Evolutionary conservation across 2,329 filamentous ascomycete genomes (phyloP).

Genomic region (Xylogone sp.): DNA sequence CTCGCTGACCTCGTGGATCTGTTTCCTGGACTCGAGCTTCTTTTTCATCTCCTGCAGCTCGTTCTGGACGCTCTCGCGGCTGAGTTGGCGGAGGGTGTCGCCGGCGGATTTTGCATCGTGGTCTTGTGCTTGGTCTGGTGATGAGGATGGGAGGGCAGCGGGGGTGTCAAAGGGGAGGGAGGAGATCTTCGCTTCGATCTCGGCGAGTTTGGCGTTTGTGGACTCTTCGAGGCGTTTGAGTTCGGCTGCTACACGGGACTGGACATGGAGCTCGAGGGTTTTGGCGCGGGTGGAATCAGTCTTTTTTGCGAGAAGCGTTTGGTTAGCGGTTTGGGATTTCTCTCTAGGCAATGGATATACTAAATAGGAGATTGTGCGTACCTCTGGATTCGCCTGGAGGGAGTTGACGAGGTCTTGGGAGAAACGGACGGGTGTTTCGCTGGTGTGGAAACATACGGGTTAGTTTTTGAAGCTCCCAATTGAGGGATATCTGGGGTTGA

Average conservation of each 20-base stretch:
- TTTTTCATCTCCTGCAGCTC: constrained; percentile 55
- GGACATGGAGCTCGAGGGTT: constrained; percentile 80
- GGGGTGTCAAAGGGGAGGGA: constrained; percentile 14
- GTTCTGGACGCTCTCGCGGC: constrained; percentile 49
- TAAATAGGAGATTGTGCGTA: constrained; percentile 40
- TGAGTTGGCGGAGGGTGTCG: constrained; percentile 27
- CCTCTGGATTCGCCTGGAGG: constrained; percentile 81
- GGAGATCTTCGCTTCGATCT: constrained; percentile 63
- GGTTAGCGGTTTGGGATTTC: too few species aligned
- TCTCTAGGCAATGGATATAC: too few species aligned
- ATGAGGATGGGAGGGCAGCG: not conserved
- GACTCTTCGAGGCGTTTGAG: constrained; percentile 73
- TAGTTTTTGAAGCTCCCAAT: constrained; percentile 5
- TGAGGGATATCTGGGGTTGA: not conserved
- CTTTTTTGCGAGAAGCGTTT: constrained; percentile 43
- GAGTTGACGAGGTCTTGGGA: constrained; percentile 80
- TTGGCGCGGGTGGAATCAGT: constrained; percentile 84
- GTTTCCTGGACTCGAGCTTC: constrained; percentile 59
- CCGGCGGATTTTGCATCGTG: constrained; percentile 20
- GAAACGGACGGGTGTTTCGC: constrained; percentile 62
- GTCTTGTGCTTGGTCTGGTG: constrained; percentile 2
- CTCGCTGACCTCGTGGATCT: constrained; percentile 67
- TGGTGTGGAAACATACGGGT: constrained; percentile 24
- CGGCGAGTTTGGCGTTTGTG: constrained; percentile 64
- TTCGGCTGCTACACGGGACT: constrained; percentile 80